A percentile compares a stretch with the other conserved stretches of the same genome.
phyloP scores from a whole-genome alignment of 2,329 filamentous ascomycete species.

The Ploettnerulaceae sp. region DNA sequence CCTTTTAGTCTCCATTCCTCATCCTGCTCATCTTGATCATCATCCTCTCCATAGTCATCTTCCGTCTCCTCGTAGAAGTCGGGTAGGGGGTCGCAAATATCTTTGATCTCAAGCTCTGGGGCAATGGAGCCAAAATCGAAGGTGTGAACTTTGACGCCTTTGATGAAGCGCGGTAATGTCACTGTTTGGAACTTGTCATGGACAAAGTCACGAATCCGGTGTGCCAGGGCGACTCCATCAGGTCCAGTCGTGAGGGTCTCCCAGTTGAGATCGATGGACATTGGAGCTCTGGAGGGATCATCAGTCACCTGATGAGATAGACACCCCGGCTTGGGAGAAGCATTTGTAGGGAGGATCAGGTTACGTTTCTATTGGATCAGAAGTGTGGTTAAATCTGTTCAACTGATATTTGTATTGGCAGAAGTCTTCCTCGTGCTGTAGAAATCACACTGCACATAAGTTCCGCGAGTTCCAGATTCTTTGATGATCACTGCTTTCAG shows the following conservation, averaged over 20 bases:
- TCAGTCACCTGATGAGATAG: background rate
- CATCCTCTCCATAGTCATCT: constrained; percentile 56
- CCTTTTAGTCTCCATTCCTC: constrained; percentile 29
- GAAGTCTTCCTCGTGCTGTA: no score
- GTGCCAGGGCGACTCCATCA: constrained; percentile 79
- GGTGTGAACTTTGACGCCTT: constrained; percentile 87
- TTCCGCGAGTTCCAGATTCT: no score
- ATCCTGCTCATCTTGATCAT: constrained; percentile 44
- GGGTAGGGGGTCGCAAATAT: constrained; percentile 89
- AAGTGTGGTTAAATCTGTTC: background rate
- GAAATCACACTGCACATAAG: no score
- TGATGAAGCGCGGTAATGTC: constrained; percentile 89
- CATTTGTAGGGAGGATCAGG: background rate
- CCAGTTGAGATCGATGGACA: constrained; percentile 99
- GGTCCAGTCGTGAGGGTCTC: constrained; percentile 83
- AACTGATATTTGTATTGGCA: background rate
- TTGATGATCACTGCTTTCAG: background rate
- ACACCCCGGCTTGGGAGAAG: background rate
- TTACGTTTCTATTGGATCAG: no score
- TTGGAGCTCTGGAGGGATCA: constrained; percentile 37
- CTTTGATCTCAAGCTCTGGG: constrained; percentile 87
- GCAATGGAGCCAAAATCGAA: constrained; percentile 86
- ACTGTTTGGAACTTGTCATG: constrained; percentile 94
- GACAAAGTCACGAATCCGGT: constrained; percentile 85
- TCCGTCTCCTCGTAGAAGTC: constrained; percentile 91